Base-by-base conservation (phyloP, 2,329 filamentous ascomycete species). In the Leptographium galeiforme region DNA sequence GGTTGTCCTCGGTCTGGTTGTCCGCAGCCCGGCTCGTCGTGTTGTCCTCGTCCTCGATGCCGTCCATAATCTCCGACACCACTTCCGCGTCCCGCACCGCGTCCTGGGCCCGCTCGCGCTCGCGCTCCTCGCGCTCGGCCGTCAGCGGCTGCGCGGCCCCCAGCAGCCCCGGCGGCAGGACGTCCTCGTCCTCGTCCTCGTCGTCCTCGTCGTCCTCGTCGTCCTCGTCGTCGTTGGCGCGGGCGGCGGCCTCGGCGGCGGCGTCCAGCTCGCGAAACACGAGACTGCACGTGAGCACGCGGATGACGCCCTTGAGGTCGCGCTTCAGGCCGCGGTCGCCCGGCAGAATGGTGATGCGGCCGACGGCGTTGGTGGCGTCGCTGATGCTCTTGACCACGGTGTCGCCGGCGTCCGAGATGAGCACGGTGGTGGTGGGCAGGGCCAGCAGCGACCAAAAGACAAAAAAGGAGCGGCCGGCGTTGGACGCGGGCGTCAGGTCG, bases 401-500 rank as follows among this genome's bases (percentile, higher is more conserved):
- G 61, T 94, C 85, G 30, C 86, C 87, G 55, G 93, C 85, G 59
- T 90, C 86, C 12, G 82, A 85, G 57, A 94, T 86, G 13, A 96
- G 76, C 18, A 95, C 83, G 0, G 90, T 95, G 77, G 90, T 90
- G 2, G 87, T 90, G 0, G 90, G 90, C 4, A 95, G 75, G 0
- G 89, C 89, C 32, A 95, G 76, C 1, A 96, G 67, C 14, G 84
- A 87, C 90, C 90, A 96, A 53, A 95, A 83, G n/a, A 96, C 87
- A 61, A 95, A 96, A 65, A 95, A 95, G 0, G 87, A 81, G 53
- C 87, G 83, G 1, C 87, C 88, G 0, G 82, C 77, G 58, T 89
- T 90, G 2, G 84, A 87, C n/a, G 81, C 72, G 0, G 89, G 89
- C 1, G 82, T 81, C 6, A 84, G 67, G 59, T 95, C 89, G 4